These are phyloP conservation scores for Astrothelium macrocarpum DNA, from an alignment of 495 filamentous ascomycete genomes.

Conservation along the genomic window DNA sequence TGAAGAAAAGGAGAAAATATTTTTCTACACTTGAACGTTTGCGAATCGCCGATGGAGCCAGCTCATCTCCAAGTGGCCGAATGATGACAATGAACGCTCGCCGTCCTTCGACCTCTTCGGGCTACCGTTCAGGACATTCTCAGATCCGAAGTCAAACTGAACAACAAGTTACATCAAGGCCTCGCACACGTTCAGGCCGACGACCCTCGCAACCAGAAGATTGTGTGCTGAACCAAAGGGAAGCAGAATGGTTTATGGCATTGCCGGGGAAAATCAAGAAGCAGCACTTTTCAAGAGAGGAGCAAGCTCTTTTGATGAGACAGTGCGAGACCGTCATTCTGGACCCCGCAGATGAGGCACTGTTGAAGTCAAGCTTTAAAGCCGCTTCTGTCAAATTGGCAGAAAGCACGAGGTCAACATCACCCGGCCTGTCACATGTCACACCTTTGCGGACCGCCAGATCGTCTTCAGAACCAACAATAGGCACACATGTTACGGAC, in stretches of 20 bases:
- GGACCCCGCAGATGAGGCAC: slow-evolving; percentile 61
- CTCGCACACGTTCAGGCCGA: not conserved
- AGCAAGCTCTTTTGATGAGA: slow-evolving; percentile 54
- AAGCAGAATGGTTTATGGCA: slow-evolving; percentile 60
- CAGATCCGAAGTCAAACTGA: not conserved
- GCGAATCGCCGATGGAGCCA: slow-evolving; percentile 23
- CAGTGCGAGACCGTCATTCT: slow-evolving; percentile 51
- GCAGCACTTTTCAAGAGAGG: slow-evolving; percentile 62
- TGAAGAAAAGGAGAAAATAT: slow-evolving; percentile 26
- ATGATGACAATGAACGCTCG: not conserved
- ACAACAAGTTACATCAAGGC: not conserved
- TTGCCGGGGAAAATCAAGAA: slow-evolving; percentile 63
- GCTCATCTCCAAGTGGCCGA: not conserved
- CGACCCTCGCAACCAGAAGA: not conserved
- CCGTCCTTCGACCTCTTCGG: slow-evolving; percentile 2
- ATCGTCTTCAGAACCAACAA: not conserved
- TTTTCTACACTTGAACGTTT: slow-evolving; percentile 30
- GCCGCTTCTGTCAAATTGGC: not conserved
- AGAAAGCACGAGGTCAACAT: not conserved
- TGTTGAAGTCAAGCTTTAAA: slow-evolving; percentile 27
- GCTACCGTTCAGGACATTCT: not conserved
- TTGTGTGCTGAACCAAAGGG: not conserved
- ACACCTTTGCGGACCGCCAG: not conserved
- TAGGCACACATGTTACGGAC: no score
- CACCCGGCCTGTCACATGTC: not conserved